A percentile compares a stretch with the other conserved stretches of the same genome.
phyloP scores from a whole-genome alignment of 2,329 filamentous ascomycete species.

The Epichloe aotearoae region DNA sequence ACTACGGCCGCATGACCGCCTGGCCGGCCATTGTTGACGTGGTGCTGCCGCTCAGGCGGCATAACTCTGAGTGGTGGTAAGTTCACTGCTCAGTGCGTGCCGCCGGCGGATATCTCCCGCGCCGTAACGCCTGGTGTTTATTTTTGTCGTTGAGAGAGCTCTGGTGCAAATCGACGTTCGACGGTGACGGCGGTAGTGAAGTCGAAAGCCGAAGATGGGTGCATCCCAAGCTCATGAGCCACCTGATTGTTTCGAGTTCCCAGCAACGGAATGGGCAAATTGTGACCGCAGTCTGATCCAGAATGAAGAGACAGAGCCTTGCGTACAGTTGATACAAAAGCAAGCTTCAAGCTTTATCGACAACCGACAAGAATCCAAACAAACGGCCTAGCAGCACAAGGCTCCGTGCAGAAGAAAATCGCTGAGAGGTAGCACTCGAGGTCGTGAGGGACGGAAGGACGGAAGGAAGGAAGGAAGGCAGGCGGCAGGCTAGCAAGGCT shows the following conservation, averaged over 20 bases:
- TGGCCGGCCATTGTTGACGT: slow-evolving; percentile 32
- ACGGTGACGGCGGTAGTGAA: not conserved
- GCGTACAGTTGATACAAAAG: not conserved
- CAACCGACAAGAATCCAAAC: not conserved
- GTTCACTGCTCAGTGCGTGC: slow-evolving; percentile 5
- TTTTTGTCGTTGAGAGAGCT: not conserved
- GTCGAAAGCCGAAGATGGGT: not conserved
- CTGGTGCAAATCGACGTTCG: not conserved
- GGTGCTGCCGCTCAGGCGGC: slow-evolving; percentile 20
- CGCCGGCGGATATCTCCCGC: slow-evolving; percentile 1
- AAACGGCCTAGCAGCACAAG: not conserved
- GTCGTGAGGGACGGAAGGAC: not conserved
- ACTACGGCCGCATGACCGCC: slow-evolving; percentile 17
- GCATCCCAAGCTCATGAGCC: not conserved
- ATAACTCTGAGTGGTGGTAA: slow-evolving; percentile 6
- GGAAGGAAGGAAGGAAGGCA: not conserved
- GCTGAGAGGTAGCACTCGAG: not conserved
- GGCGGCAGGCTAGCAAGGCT: not conserved
- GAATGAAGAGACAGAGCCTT: not conserved
- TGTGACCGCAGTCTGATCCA: not conserved
- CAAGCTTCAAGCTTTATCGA: not conserved
- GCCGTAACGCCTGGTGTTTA: not conserved
- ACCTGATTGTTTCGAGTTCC: not conserved
- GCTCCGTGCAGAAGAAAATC: not conserved
- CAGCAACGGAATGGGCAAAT: not conserved